Base-by-base conservation (phyloP, 768 basidiomycete species). In the Wakefieldia striispora region DNA sequence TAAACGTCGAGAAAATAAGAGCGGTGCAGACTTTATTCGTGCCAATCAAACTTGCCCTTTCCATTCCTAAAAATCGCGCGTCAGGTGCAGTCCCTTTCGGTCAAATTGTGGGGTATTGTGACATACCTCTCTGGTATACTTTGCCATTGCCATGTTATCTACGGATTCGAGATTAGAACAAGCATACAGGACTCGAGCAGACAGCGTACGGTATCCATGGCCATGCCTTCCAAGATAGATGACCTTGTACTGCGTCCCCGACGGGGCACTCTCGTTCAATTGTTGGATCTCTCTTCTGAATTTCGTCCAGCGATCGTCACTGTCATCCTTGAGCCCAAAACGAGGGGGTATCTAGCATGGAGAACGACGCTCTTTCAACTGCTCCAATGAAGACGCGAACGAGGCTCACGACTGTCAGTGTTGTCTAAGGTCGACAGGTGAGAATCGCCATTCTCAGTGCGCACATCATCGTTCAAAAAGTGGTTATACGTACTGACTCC, bases 91-190 rank as follows among this genome's bases (percentile, higher is more conserved):
- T 47, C 10, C 26, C 7, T 14, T 11, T 7, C 16, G 24, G 41
- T 37, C 37, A 21, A 39, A 38, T 45, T 38, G 27, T 38, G 38
- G 27, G 26, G 26, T 16, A 14, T 4, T 33, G 35, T 12, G 37
- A 58, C 66, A n/a, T 58, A 65, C 78, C 58, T 67, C 31, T 4
- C 72, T 73, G 6, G 83, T 85, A 55, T 89, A 89, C 56, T 83
- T 84, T 3, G 69, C 67, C 59, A 83, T 80, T 0, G 76, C 88
- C 3, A 86, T 75, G 52, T 91, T 91, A 68, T 91, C 86, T 88
- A 23, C 23, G 24, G 53, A 77, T 6, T 76, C 73, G 16, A 31
- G 26, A 37, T 11, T 13, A 24, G 29, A n/a, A 20, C 9, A 33
- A 20, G n/a, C 4, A 9, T 38, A n/a, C 16, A 33, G 9, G 13